Base-by-base conservation (phyloP, 2,329 filamentous ascomycete genomes). In the Beauveria medogensis region DNA sequence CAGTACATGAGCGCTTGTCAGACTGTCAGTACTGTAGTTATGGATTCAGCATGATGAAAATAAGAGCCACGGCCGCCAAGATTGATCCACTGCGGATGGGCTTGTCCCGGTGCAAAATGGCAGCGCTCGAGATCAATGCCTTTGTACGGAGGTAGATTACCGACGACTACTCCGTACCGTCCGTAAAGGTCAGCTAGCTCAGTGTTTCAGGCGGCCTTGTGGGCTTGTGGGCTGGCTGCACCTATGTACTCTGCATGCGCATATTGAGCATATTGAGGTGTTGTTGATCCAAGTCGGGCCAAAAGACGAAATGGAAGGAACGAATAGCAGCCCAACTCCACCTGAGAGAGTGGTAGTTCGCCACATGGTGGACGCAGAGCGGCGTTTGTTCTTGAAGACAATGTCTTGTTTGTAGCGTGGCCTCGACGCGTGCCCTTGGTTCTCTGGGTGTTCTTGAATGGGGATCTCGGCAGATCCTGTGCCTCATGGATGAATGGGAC, bases 171-270 rank as follows among this genome's bases (percentile, higher is more conserved):
- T 24, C 24, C 24, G 24, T 24, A 24, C 18, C 48, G 8, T 12
- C 34, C 20, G 47, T 37, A n/a, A 30, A 51, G 37, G 20, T 40
- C 40, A 22, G 37, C 37, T 24, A 44, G 34, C 40, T n/a, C 37
- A 28, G 40, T 53, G 56, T 59, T 59, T 59, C 56, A 59, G 56
- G 56, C 56, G 56, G 40, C 37, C 43, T 48, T 41, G 41, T 40
- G 28, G 43, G 54, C 43, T 40, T 24, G 44, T 18, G 44, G 22
- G 30, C 43, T 18, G 10, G 47, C 55, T 51, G 55, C 55, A 40
- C 8, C 3, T 37, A 20, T 34, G 6, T 37, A 43, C 41, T 46
- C 43, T 30, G 43, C 43, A 37, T 37, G n/a, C 50, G 54, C 28
- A 55, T 26, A 28, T 28, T 30, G 24, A 51, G 48, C 43, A 44